Evolutionary conservation across 1,139 yeast genomes (phyloP).

Genomic region (Yamadazyma aaseri): DNA sequence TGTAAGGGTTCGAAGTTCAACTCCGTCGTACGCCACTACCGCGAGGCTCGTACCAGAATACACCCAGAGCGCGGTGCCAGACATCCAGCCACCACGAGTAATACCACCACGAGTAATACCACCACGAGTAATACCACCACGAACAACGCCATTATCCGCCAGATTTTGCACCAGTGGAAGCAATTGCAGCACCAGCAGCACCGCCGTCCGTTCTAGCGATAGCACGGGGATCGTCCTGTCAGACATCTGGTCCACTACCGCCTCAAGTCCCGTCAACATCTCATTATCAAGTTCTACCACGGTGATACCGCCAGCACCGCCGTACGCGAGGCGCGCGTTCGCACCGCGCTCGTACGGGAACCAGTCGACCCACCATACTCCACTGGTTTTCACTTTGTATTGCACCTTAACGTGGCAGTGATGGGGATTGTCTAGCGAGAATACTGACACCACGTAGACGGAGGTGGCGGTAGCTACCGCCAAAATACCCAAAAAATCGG

Average conservation of each 20-base stretch:
- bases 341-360: slow-evolving; percentile 38
- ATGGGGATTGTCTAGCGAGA: slow-evolving; percentile 43
- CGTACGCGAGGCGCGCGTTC: slow-evolving; percentile 59
- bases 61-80: not conserved
- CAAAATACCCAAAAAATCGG: slow-evolving; percentile 58
- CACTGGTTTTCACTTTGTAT: slow-evolving; percentile 14
- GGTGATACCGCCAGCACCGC: slow-evolving; percentile 61
- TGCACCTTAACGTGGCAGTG: slow-evolving; percentile 42
- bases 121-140: too few relatives aligned
- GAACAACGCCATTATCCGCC: too few relatives aligned
- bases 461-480: slow-evolving; percentile 59
- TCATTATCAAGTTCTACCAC: slow-evolving; percentile 50
- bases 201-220: not conserved
- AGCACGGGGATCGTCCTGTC: not conserved
- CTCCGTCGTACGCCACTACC: not conserved
- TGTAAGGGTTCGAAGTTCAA: too few relatives aligned
- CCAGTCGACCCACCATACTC: slow-evolving; percentile 56
- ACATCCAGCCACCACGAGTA: not conserved
- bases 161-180: not conserved
- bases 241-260: not conserved
- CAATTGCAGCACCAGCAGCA: not conserved
- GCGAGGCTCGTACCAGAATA: not conserved
- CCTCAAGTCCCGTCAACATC: slow-evolving; percentile 5
- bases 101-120: too few relatives aligned
- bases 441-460: slow-evolving; percentile 54